Percentiles rank a stretch among this genome's conserved stretches.
Conservation (phyloP, 83 land plant genomes). For the Thuja plicata region DNA sequence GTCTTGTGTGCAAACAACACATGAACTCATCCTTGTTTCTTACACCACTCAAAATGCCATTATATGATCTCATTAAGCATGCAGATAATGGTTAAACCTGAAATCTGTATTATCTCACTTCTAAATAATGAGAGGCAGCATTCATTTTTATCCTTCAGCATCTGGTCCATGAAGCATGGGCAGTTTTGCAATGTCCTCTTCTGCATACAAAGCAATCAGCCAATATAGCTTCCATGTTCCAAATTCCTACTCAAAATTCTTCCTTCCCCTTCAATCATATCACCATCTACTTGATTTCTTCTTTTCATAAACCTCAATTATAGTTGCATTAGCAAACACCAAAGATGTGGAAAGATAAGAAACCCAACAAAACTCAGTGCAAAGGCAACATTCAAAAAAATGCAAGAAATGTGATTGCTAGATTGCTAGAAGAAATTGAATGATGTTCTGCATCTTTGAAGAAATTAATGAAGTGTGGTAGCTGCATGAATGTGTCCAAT, state of each 20-base stretch:
- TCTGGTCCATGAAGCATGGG: constrained; percentile 74
- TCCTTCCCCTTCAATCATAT: constrained; percentile 79
- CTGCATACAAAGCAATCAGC: constrained; percentile 72
- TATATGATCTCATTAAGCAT: neutral
- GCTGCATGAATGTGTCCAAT: too few relatives aligned
- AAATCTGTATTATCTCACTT: neutral
- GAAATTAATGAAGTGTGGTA: too few relatives aligned
- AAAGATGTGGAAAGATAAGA: constrained; percentile 82
- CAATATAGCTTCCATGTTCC: constrained; percentile 68
- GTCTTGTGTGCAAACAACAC: neutral
- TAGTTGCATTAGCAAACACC: constrained; percentile 77
- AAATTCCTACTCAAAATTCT: constrained; percentile 94
- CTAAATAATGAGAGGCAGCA: neutral
- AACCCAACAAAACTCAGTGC: constrained; percentile 86
- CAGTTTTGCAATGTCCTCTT: constrained; percentile 67
- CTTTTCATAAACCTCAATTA: constrained; percentile 95
- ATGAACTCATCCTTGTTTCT: neutral
- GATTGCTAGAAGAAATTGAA: too few relatives aligned
- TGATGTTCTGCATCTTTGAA: too few relatives aligned
- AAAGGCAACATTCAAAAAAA: constrained; percentile 64
- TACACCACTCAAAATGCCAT: neutral
- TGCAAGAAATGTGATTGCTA: too few relatives aligned
- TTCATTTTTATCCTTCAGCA: constrained; percentile 21
- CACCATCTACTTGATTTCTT: constrained; percentile 62
- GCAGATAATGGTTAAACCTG: neutral